Percentiles rank a stretch among this genome's conserved stretches.
phyloP scores from a whole-genome alignment of 306 rosid species.

The Fagus sylvatica region DNA sequence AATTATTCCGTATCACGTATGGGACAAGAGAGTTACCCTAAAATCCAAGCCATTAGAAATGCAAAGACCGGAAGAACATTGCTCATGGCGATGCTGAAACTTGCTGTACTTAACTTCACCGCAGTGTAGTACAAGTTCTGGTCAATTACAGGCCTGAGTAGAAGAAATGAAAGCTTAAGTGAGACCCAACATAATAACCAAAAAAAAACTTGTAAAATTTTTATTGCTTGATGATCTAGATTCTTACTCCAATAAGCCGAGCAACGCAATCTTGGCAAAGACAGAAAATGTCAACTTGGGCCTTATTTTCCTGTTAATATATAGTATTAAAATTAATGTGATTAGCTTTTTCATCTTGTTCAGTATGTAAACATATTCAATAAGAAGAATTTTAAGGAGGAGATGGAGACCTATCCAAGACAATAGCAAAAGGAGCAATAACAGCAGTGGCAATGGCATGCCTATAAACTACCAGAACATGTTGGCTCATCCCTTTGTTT shows the following conservation, averaged over 20 bases:
- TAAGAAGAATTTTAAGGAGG: too few relatives aligned
- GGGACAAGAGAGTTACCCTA: slow-evolving; percentile 10
- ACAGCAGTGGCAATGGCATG: slow-evolving; percentile 41
- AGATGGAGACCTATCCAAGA: slow-evolving; percentile 42
- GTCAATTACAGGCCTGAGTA: slow-evolving; percentile 56
- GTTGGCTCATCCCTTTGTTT: slow-evolving; percentile 50
- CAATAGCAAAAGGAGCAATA: slow-evolving; percentile 50
- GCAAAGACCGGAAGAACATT: slow-evolving; percentile 61
- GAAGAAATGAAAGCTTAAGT: background rate
- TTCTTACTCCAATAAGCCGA: slow-evolving; percentile 43
- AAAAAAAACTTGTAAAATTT: background rate
- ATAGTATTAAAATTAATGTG: background rate
- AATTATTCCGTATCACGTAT: too few relatives aligned
- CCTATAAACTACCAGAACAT: slow-evolving; percentile 45
- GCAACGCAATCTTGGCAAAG: slow-evolving; percentile 7
- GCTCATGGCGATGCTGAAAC: slow-evolving; percentile 50
- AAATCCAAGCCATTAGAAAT: slow-evolving; percentile 60
- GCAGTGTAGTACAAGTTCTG: slow-evolving; percentile 58
- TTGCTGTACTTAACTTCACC: slow-evolving; percentile 56
- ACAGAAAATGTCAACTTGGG: slow-evolving; percentile 41
- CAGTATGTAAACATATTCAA: too few relatives aligned
- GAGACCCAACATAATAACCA: background rate
- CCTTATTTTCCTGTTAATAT: slow-evolving; percentile 50
- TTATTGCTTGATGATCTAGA: background rate
- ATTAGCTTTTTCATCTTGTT: too few relatives aligned